Conservation (phyloP, 441 rosid genomes). For the Erodium moschatum region DNA sequence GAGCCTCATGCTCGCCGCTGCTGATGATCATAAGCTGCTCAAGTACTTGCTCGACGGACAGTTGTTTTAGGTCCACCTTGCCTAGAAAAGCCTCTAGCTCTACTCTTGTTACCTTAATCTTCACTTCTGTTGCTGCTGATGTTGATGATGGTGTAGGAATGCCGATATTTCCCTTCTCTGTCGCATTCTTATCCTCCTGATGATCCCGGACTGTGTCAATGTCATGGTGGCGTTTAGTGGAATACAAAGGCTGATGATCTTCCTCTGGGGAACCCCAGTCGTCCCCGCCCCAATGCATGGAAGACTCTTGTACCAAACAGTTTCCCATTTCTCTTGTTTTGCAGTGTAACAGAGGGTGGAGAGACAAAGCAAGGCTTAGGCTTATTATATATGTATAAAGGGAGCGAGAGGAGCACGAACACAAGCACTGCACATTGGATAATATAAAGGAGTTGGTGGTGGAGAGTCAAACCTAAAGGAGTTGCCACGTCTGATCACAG, state of each 20-base stretch:
- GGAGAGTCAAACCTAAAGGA: too few relatives aligned
- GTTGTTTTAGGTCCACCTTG: conserved; percentile 31
- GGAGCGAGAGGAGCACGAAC: too few relatives aligned
- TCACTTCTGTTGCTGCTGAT: conserved; percentile 25
- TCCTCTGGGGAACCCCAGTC: conserved; percentile 29
- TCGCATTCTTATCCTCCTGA: too few relatives aligned
- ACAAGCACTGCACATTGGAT: too few relatives aligned
- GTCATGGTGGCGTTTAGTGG: background rate
- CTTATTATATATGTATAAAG: too few relatives aligned
- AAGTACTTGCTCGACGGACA: conserved; percentile 39
- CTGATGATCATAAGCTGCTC: conserved; percentile 27
- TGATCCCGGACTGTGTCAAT: too few relatives aligned
- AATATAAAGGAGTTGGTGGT: too few relatives aligned
- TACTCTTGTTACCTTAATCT: conserved; percentile 51
- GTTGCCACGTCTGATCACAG: too few relatives aligned
- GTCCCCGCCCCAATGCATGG: conserved; percentile 45
- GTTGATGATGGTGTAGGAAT: too few relatives aligned
- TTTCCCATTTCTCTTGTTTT: conserved; percentile 25
- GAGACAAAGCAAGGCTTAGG: too few relatives aligned
- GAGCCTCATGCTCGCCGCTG: conserved; percentile 10
- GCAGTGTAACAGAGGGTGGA: too few relatives aligned
- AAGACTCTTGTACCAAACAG: conserved; percentile 34
- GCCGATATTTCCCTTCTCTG: too few relatives aligned
- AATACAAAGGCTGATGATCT: background rate
- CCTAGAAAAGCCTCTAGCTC: conserved; percentile 46